These are phyloP conservation scores for Seiridium unicorne DNA, from an alignment of 2,329 filamentous ascomycete species.

Conservation along the genomic window DNA sequence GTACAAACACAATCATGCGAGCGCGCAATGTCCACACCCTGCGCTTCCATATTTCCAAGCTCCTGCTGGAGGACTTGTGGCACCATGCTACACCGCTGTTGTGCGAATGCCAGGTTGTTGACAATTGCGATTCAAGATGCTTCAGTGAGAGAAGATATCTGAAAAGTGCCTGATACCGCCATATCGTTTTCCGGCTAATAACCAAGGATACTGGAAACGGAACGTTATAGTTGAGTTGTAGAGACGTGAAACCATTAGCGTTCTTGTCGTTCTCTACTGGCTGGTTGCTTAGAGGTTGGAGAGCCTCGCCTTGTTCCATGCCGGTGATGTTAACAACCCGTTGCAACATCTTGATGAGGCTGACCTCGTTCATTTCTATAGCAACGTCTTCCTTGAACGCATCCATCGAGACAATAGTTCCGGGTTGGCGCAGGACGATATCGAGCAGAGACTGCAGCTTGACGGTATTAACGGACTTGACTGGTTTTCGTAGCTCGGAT, in stretches of 20 bases:
- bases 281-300: slow-evolving; percentile 69
- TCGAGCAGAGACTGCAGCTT: slow-evolving; percentile 97
- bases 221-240: slow-evolving; percentile 91
- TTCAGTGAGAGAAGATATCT: slow-evolving; percentile 88
- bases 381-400: slow-evolving; percentile 99
- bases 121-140: slow-evolving; percentile 84
- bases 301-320: slow-evolving; percentile 83
- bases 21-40: slow-evolving; percentile 88
- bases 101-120: slow-evolving; percentile 87
- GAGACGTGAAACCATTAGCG: slow-evolving; percentile 84
- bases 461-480: slow-evolving; percentile 82
- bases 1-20: slow-evolving; percentile 94
- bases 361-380: slow-evolving; percentile 93
- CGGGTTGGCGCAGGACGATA: slow-evolving; percentile 91
- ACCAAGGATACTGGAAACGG: slow-evolving; percentile 95
- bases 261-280: slow-evolving; percentile 79
- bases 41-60: slow-evolving; percentile 88
- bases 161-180: slow-evolving; percentile 93
- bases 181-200: slow-evolving; percentile 94
- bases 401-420: slow-evolving; percentile 88
- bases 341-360: slow-evolving; percentile 90
- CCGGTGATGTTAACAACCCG: slow-evolving; percentile 95
- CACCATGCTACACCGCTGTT: slow-evolving; percentile 80
- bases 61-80: slow-evolving; percentile 69
- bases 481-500: slow-evolving; percentile 86